A percentile compares a stretch with the other conserved stretches of the same genome.
Conservation (phyloP, 805 yeast genomes). For the Cyberlindnera misumaiensis region DNA sequence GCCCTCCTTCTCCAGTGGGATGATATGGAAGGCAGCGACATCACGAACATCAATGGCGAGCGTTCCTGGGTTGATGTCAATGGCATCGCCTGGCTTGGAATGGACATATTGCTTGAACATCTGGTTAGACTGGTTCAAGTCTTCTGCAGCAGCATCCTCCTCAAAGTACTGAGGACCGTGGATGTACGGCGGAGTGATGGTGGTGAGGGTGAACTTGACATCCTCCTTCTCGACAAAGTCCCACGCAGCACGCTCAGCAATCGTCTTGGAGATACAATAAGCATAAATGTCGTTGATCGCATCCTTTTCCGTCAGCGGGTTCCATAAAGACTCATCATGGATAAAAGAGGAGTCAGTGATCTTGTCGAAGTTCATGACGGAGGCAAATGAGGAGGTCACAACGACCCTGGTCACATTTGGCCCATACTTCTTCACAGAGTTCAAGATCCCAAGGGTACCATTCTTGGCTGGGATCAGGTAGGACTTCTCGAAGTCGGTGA, state of each 20-base stretch:
- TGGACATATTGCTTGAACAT: conserved; percentile 25
- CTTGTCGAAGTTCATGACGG: conserved; percentile 32
- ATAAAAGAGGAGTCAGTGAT: conserved; percentile 28
- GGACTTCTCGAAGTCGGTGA: conserved; percentile 38
- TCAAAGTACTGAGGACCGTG: conserved; percentile 55
- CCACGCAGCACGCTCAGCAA: conserved; percentile 63
- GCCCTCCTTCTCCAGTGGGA: conserved; percentile 32
- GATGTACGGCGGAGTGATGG: conserved; percentile 50
- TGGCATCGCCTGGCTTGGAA: conserved; percentile 16
- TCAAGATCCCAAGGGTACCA: conserved; percentile 47
- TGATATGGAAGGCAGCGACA: conserved; percentile 45
- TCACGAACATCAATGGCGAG: conserved; percentile 45
- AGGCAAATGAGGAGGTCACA: conserved; percentile 46
- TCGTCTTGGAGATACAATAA: conserved; percentile 51
- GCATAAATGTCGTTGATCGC: conserved; percentile 34
- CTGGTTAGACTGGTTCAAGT: conserved; percentile 34
- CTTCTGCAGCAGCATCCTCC: conserved; percentile 28
- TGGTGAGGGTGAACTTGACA: conserved; percentile 35
- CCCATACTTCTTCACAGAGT: conserved; percentile 36
- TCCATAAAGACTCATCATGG: conserved; percentile 45
- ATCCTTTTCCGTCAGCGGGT: conserved; percentile 44
- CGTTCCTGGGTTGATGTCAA: background rate
- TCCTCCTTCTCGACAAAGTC: conserved; percentile 32
- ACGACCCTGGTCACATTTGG: conserved; percentile 40
- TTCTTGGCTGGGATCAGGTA: conserved; percentile 48